Base-by-base conservation (phyloP, 1,139 yeast genomes). In the Candida tetrigidarum region DNA sequence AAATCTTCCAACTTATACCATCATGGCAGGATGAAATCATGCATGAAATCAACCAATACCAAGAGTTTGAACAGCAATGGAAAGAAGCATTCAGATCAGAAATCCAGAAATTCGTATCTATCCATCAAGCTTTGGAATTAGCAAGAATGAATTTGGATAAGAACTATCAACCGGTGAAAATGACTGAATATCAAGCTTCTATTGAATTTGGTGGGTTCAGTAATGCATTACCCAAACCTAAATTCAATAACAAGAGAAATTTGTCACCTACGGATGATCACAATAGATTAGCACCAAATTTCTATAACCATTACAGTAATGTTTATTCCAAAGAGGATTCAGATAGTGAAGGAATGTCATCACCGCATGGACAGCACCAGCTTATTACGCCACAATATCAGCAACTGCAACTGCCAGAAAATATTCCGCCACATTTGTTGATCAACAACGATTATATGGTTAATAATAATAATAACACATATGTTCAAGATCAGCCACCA, bases 121-220 rank as follows among this genome's bases (percentile, higher is more conserved):
- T 63, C 3, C 69, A 63, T 41, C 67, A 72, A 39, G 50, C 64
- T 12, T 45, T 67, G 16, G 78, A 74, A 44, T 52, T 56, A 30
- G 60, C 64, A n/a, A 67, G 65, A 40, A 53, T 55, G 16, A 57
- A 56, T 27, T 50, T 37, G 5, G 70, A 68, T 42, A 53, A 57
- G 5, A 52, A 50, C 20, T 74, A 74, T 50, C 66, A 63, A 39
- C 74, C 77, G 2, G 58, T 58, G 12, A 62, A 60, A 43, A 46
- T 69, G 46, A 60, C 65, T 5, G 79, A 74, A 47, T 63, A 64
- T 47, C 71, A 66, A 48, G 78, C 77, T 2, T 67, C 75, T 34
- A 56, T 70, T 36, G 74, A 68, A 39, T 74, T 72, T 62, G 78
- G 78, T 4, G 77, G 77, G 11, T 63, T 54, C 44, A 53, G 56